Conservation (phyloP, 225 moss, liverwort and hornwort species). For the Polytrichum formosum region DNA sequence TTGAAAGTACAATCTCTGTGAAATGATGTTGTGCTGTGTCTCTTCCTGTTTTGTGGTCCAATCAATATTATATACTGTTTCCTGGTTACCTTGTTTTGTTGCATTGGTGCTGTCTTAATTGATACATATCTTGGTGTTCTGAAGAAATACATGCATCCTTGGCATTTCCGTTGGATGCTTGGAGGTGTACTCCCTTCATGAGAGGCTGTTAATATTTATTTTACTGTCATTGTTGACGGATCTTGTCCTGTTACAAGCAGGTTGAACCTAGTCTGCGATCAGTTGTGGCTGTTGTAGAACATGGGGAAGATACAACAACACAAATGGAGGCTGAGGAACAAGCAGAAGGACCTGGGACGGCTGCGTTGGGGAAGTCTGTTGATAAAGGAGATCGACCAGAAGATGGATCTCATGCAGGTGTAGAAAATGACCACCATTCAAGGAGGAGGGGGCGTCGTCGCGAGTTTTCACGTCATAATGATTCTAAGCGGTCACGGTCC, state of each 20-base stretch:
- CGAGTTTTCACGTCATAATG: conserved; percentile 37
- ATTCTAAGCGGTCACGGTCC: conserved; percentile 62
- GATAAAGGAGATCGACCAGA: conserved; percentile 7
- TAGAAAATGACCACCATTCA: conserved; percentile 19
- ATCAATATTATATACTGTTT: no score
- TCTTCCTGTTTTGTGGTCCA: no score
- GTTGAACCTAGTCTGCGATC: conserved; percentile 50
- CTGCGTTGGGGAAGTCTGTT: conserved; percentile 21
- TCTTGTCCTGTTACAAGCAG: conserved; percentile 17
- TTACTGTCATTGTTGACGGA: background rate
- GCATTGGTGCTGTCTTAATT: no score
- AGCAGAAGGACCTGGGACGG: conserved; percentile 14
- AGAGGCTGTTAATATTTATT: background rate
- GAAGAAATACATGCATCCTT: background rate
- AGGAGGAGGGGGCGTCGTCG: conserved; percentile 48
- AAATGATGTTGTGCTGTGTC: no score
- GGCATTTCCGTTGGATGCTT: background rate
- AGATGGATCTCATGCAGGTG: conserved; percentile 16
- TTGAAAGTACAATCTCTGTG: no score
- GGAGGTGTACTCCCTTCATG: background rate
- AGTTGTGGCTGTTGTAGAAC: conserved; percentile 48
- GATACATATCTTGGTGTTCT: no score
- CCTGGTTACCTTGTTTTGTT: no score
- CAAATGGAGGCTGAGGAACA: conserved; percentile 40
- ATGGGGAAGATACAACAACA: conserved; percentile 25